Evolutionary conservation across 306 rosid species (phyloP), one percentile per base, ranked within the genome.

Genomic region (Trifolium pratense): DNA sequence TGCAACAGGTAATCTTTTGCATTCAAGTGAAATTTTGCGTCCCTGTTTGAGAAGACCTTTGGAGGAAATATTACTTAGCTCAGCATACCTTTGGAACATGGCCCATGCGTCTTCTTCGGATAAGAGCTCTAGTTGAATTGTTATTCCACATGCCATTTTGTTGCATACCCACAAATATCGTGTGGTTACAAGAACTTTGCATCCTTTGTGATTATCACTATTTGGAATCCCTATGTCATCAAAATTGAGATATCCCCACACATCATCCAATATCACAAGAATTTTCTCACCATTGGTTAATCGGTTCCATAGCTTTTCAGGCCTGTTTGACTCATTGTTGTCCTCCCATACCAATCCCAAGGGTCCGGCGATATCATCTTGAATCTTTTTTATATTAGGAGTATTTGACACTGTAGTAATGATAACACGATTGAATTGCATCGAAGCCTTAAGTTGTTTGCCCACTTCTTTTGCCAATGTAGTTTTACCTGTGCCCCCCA

Each of bases 251-350:
- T 53, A 0, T 3, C 5, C 17, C 79, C 83, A 79, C 0, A 57
- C 36, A 17, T 79, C 83, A 73, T 79, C 79, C 0, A 79, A 39
- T 45, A 79, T 46, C 21, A 79, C 2, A 57, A 79, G 79, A 13
- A 73, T 36, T 15, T 46, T 79, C 15, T 49, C 46, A 36, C 17
- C 58, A 11, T 14, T 26, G 5, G 4, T 52, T 58, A 79, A 57
- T 58, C 75, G 58, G 1, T 0, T 9, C 65, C 70, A 48, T 6
- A 79, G 14, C 0, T 0, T 1, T 17, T 0, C 3, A 0, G 32
- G 61, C 1, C 48, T 43, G 0, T 61, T 56, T 0, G 2, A 18
- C 6, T 68, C 76, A 4, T 3, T 18, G 0, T 0, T 5, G 0
- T 21, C 5, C 0, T 21, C 1, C 1, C 14, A 2, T 6, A 0